Evolutionary conservation across 805 yeast genomes (phyloP).

Genomic region (Maudiozyma pseudohumilis): DNA sequence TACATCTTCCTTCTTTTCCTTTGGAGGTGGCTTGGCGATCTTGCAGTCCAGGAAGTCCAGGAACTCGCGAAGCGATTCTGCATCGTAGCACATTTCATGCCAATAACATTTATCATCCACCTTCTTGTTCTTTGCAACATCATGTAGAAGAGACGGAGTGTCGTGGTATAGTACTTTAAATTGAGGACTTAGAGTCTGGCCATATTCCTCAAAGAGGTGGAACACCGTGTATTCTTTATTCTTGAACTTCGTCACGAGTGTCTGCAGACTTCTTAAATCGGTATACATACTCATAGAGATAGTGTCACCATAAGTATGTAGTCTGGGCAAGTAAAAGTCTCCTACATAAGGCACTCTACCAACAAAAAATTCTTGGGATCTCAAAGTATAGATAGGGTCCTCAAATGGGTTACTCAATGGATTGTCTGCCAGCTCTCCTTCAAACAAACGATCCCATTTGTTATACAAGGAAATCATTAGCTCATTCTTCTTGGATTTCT

Average conservation of each 20-base stretch:
- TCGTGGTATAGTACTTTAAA: conserved; percentile 21
- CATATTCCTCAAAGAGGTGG: conserved; percentile 14
- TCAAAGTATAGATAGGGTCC: conserved; percentile 17
- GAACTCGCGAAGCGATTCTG: conserved; percentile 13
- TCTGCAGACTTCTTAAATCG: conserved; percentile 11
- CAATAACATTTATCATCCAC: conserved; percentile 12
- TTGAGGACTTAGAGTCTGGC: conserved; percentile 14
- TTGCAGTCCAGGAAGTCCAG: conserved; percentile 13
- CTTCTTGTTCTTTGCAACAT: conserved; percentile 6
- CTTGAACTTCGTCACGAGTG: conserved; percentile 9
- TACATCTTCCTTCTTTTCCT: conserved; percentile 3
- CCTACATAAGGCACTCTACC: conserved; percentile 23
- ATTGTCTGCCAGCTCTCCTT: conserved; percentile 16
- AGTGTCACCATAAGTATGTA: conserved; percentile 14
- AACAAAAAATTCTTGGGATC: conserved; percentile 20
- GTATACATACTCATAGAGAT: conserved; percentile 11
- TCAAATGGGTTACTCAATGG: conserved; percentile 19
- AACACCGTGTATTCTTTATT: conserved; percentile 8
- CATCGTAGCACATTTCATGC: conserved; percentile 20
- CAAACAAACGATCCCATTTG: conserved; percentile 16
- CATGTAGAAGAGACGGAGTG: conserved; percentile 14
- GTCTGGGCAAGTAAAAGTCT: conserved; percentile 22
- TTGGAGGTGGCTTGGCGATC: conserved; percentile 4
- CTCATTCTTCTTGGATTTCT: conserved; percentile 8
- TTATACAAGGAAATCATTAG: conserved; percentile 7